phyloP scores from a whole-genome alignment of 140 eudicot species.

The Senecio squalidus region DNA sequence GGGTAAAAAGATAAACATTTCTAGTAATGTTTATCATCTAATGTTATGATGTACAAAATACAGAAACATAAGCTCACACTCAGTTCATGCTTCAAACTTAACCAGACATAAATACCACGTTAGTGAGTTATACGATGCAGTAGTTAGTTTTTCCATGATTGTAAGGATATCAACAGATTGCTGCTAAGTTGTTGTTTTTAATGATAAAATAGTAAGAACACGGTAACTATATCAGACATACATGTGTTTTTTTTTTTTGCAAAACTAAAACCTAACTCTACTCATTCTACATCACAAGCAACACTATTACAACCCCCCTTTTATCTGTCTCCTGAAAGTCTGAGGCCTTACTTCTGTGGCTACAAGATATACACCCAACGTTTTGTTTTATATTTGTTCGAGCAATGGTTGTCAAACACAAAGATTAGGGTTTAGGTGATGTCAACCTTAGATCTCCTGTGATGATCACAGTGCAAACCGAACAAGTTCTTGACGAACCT shows the following conservation, averaged over 20 bases:
- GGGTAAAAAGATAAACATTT: neutral
- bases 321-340: neutral
- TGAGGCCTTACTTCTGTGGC: conserved; percentile 4
- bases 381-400: too few relatives aligned
- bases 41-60: neutral
- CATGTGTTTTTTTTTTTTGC: too few relatives aligned
- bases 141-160: neutral
- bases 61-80: conserved; percentile 5
- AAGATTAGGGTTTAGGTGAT: too few relatives aligned
- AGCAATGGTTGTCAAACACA: too few relatives aligned
- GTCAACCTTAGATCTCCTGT: too few relatives aligned
- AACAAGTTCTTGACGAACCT: too few relatives aligned
- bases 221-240: too few relatives aligned
- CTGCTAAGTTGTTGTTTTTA: neutral
- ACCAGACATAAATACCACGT: neutral
- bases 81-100: neutral
- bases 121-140: neutral
- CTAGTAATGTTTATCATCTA: neutral
- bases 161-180: neutral
- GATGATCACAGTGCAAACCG: too few relatives aligned
- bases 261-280: too few relatives aligned
- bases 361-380: too few relatives aligned
- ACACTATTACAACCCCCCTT: neutral
- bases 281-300: too few relatives aligned
- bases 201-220: neutral